Evolutionary conservation across 2,329 filamentous ascomycete genomes (phyloP).

Genomic region (Aspergillus latus): DNA sequence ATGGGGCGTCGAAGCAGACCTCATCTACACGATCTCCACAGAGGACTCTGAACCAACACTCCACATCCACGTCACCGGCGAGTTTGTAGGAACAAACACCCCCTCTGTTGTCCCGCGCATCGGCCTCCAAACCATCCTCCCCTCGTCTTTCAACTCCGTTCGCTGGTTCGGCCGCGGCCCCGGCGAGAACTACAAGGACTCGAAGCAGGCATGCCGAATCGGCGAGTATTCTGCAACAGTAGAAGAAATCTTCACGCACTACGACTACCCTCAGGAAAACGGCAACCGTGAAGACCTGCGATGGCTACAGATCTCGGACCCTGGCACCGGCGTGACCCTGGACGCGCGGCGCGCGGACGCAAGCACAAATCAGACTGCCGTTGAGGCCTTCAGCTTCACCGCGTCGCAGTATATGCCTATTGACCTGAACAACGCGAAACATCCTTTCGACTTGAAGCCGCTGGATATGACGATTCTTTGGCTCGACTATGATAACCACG

Average conservation of each 20-base stretch:
- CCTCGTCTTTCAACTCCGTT: conserved; percentile 48
- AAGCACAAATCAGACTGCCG: conserved; percentile 15
- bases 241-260: conserved; percentile 54
- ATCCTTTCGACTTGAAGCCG: conserved; percentile 61
- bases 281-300: conserved; percentile 63
- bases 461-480: conserved; percentile 25
- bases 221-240: conserved; percentile 51
- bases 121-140: conserved; percentile 59
- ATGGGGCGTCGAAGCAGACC: conserved; percentile 56
- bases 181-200: conserved; percentile 66
- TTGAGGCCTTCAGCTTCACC: conserved; percentile 54
- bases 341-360: conserved; percentile 33
- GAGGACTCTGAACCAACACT: conserved; percentile 22
- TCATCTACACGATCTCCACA: conserved; percentile 53
- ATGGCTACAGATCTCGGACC: conserved; percentile 48
- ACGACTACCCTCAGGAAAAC: conserved; percentile 68
- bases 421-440: conserved; percentile 58
- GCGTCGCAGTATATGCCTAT: conserved; percentile 55
- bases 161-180: conserved; percentile 65
- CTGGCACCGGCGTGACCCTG: neutral
- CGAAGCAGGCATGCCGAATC: conserved; percentile 58
- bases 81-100: conserved; percentile 42
- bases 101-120: conserved; percentile 54
- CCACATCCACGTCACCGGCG: conserved; percentile 47
- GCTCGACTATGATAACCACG: conserved; percentile 34